These are phyloP conservation scores for Musa itinerans DNA, from an alignment of 176 grass and related monocot species.

Conservation along the genomic window DNA sequence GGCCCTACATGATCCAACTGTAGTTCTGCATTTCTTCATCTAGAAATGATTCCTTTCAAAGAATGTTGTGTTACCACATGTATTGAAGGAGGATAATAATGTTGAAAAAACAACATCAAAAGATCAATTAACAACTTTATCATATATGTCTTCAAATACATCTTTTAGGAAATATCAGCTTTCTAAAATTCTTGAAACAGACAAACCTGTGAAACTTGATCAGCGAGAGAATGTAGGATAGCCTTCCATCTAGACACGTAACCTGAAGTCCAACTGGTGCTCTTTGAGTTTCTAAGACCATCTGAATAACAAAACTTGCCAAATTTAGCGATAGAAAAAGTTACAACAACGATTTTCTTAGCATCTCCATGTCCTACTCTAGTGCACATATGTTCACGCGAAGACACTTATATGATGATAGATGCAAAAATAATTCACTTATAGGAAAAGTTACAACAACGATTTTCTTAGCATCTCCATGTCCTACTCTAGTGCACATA, in stretches of 20 bases:
- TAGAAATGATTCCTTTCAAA: background rate
- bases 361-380: too few species aligned
- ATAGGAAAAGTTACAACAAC: too few species aligned
- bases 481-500: too few species aligned
- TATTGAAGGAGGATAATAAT: background rate
- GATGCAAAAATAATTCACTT: too few species aligned
- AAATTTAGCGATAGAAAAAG: background rate
- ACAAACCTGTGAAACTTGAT: constrained; percentile 92
- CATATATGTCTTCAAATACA: too few species aligned
- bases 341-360: too few species aligned
- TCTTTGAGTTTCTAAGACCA: constrained; percentile 46
- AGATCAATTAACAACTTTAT: too few species aligned
- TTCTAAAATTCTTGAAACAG: constrained; percentile 1
- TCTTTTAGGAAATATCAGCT: background rate
- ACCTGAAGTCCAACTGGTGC: constrained; percentile 58
- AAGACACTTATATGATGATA: too few species aligned
- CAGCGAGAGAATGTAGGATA: constrained; percentile 80
- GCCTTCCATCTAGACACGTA: constrained; percentile 77
- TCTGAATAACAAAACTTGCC: constrained; percentile 35
- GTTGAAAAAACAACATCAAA: background rate
- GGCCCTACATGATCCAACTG: background rate
- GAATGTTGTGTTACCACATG: background rate
- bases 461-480: too few species aligned
- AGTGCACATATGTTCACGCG: too few species aligned
- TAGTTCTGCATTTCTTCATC: background rate